These are phyloP conservation scores for Ophiobolus disseminans DNA, from an alignment of 2,329 filamentous ascomycete species.

Conservation along the genomic window DNA sequence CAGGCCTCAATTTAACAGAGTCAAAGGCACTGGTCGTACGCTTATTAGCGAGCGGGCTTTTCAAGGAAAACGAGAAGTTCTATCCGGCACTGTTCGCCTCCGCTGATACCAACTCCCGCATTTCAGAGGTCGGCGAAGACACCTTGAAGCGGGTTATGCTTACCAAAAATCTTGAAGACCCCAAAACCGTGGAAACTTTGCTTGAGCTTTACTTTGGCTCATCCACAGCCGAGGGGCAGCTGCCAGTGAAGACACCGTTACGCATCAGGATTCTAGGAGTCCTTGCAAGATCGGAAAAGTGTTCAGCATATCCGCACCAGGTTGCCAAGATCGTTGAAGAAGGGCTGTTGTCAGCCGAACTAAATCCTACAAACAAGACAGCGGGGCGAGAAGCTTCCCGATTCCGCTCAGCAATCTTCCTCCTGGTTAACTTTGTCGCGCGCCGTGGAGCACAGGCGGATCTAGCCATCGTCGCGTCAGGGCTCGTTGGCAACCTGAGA, in stretches of 20 bases:
- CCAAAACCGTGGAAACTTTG: constrained; percentile 67
- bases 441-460: constrained; percentile 69
- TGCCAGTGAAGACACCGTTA: constrained; percentile 67
- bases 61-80: constrained; percentile 82
- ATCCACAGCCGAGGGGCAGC: constrained; percentile 49
- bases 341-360: constrained; percentile 61
- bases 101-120: constrained; percentile 79
- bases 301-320: constrained; percentile 71
- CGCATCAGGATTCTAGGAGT: constrained; percentile 78
- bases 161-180: constrained; percentile 74
- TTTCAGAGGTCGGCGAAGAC: constrained; percentile 86
- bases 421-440: constrained; percentile 86
- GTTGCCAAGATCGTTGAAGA: constrained; percentile 74
- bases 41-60: constrained; percentile 84
- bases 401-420: constrained; percentile 81
- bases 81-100: constrained; percentile 83
- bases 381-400: constrained; percentile 78
- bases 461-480: constrained; percentile 70
- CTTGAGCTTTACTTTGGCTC: constrained; percentile 74
- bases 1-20: constrained; percentile 71
- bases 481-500: constrained; percentile 72
- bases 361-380: constrained; percentile 45
- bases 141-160: constrained; percentile 78
- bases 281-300: constrained; percentile 76
- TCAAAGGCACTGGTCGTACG: constrained; percentile 73